A percentile compares a stretch with the other conserved stretches of the same genome.
phyloP scores from a whole-genome alignment of 208 protist genomes.

The Leishmania gerbilli region DNA sequence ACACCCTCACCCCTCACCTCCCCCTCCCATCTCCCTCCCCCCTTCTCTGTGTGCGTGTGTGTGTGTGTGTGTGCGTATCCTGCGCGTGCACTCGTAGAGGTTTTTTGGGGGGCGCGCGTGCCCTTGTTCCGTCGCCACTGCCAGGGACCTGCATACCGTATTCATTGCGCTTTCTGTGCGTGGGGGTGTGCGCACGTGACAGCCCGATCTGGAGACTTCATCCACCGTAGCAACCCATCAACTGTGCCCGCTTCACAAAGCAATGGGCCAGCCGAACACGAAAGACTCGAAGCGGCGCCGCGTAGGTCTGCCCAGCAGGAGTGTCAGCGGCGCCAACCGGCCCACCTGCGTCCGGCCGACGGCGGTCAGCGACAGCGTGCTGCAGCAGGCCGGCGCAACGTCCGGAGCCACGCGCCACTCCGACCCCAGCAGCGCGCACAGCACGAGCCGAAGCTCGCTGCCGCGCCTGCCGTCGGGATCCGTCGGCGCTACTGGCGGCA shows the following conservation, averaged over 20 bases:
- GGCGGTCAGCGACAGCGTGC: slow-evolving; percentile 43
- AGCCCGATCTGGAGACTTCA: not conserved
- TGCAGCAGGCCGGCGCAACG: slow-evolving; percentile 28
- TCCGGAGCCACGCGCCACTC: slow-evolving; percentile 19
- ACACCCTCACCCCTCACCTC: too few species aligned
- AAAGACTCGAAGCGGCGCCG: slow-evolving; percentile 55
- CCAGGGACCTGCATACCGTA: not conserved
- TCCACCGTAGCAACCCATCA: not conserved
- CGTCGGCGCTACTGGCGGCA: not conserved
- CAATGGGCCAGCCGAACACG: slow-evolving; percentile 72
- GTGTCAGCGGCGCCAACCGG: slow-evolving; percentile 5
- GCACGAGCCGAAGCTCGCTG: slow-evolving; percentile 11
- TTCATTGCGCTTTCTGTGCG: not conserved
- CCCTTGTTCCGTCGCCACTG: not conserved
- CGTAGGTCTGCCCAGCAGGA: slow-evolving; percentile 7
- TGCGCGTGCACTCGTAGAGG: not conserved
- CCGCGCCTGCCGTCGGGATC: slow-evolving; percentile 15
- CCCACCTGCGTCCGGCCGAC: slow-evolving; percentile 39
- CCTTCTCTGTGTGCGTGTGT: too few species aligned
- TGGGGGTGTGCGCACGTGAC: not conserved
- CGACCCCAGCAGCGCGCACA: slow-evolving; percentile 23
- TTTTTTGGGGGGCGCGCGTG: not conserved
- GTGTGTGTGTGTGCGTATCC: not conserved
- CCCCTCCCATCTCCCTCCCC: too few species aligned
- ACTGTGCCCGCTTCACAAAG: not conserved